Evolutionary conservation across 139 green algal genomes (phyloP).

Genomic region (Picochlorum sp.): DNA sequence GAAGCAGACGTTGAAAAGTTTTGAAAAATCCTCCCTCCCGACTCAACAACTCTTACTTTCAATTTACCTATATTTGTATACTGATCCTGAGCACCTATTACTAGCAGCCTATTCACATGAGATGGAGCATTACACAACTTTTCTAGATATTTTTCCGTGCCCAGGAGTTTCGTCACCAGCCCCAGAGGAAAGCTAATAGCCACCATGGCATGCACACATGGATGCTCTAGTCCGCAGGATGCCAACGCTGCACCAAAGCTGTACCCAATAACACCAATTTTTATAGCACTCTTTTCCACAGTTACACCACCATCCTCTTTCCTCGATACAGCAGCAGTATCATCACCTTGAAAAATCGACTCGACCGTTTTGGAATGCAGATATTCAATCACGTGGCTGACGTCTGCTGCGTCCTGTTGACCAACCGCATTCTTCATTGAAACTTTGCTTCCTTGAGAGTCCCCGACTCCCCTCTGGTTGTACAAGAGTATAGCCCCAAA

Average conservation of each 20-base stretch:
- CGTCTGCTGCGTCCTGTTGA: not conserved
- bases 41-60: not conserved
- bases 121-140: not conserved
- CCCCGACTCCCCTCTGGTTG: slow-evolving; percentile 26
- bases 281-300: not conserved
- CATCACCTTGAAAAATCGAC: not conserved
- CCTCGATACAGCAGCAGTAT: not conserved
- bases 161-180: slow-evolving; percentile 8
- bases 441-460: slow-evolving; percentile 10
- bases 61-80: slow-evolving; percentile 3
- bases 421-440: not conserved
- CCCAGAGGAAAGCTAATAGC: slow-evolving; percentile 13
- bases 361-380: no score
- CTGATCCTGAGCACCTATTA: slow-evolving; percentile 19
- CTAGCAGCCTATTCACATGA: slow-evolving; percentile 10
- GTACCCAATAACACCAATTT: slow-evolving; percentile 10
- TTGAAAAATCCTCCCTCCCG: not conserved
- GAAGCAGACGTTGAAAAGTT: no score
- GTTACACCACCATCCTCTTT: no score
- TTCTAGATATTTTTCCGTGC: slow-evolving; percentile 9
- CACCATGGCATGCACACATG: slow-evolving; percentile 4
- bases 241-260: slow-evolving; percentile 27
- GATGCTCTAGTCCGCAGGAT: slow-evolving; percentile 11
- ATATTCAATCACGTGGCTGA: not conserved
- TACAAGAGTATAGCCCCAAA: slow-evolving; percentile 15